phyloP scores from a whole-genome alignment of 1,284 basidiomycete species.

The Agaricales sp. region DNA sequence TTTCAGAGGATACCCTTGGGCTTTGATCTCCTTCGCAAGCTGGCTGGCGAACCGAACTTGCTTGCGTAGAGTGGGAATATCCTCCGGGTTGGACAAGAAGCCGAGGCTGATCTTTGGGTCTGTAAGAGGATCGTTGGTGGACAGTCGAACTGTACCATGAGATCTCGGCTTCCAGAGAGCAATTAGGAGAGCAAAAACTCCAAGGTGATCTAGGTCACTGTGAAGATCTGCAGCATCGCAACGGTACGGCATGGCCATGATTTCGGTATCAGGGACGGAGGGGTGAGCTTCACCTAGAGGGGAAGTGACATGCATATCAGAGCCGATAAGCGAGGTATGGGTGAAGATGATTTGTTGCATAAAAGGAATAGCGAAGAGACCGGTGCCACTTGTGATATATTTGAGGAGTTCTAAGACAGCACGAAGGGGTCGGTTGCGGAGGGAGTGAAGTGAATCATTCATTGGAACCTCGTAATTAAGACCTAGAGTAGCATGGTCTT shows the following conservation, averaged over 20 bases:
- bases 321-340: slow-evolving; percentile 11
- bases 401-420: slow-evolving; percentile 11
- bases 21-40: slow-evolving; percentile 19
- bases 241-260: slow-evolving; percentile 11
- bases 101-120: slow-evolving; percentile 20
- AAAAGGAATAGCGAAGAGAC: slow-evolving; percentile 9
- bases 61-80: slow-evolving; percentile 17
- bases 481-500: not conserved
- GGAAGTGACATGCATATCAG: slow-evolving; percentile 4
- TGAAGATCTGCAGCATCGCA: slow-evolving; percentile 18
- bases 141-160: slow-evolving; percentile 21
- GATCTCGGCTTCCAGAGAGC: slow-evolving; percentile 22
- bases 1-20: slow-evolving; percentile 20
- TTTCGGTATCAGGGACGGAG: slow-evolving; percentile 11
- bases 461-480: slow-evolving; percentile 12
- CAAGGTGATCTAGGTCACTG: slow-evolving; percentile 17
- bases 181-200: slow-evolving; percentile 21
- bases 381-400: slow-evolving; percentile 11
- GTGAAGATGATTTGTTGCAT: slow-evolving; percentile 9
- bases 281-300: slow-evolving; percentile 2
- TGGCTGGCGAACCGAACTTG: slow-evolving; percentile 16
- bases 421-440: slow-evolving; percentile 8
- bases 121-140: slow-evolving; percentile 21
- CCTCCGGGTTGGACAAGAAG: slow-evolving; percentile 16
- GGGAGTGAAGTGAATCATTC: slow-evolving; percentile 9